phyloP scores from a whole-genome alignment of 2,329 filamentous ascomycete species.

The Colletotrichum euphorbiae region DNA sequence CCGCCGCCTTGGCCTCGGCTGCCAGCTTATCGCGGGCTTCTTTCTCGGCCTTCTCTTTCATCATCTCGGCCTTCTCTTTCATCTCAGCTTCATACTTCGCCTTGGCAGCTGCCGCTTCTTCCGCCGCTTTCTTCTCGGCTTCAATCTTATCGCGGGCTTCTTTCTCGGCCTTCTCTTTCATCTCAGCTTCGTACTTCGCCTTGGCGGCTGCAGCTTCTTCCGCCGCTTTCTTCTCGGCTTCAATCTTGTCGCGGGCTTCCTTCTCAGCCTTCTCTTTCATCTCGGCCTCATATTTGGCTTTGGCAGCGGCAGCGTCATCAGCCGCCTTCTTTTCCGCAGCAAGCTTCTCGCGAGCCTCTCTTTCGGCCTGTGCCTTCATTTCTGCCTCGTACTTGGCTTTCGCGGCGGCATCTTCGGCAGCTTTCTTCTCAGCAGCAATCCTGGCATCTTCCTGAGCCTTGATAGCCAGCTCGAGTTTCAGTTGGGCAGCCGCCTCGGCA shows the following conservation, averaged over 20 bases:
- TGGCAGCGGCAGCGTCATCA: constrained; percentile 44
- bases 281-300: constrained; percentile 43
- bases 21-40: no score
- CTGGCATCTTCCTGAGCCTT: constrained; percentile 53
- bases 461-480: constrained; percentile 46
- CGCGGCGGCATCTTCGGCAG: constrained; percentile 49
- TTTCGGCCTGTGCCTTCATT: constrained; percentile 53
- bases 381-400: constrained; percentile 47
- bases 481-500: constrained; percentile 54
- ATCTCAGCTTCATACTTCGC: no score
- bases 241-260: constrained; percentile 43
- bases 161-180: no score
- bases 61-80: no score
- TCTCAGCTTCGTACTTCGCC: constrained; percentile 43
- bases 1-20: no score
- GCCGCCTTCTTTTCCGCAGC: constrained; percentile 48
- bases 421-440: constrained; percentile 55
- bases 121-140: no score
- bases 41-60: no score
- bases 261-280: constrained; percentile 52
- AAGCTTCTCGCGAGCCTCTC: constrained; percentile 43
- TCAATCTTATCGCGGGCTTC: no score
- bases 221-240: constrained; percentile 48
- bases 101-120: no score
- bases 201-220: constrained; percentile 44